phyloP scores from a whole-genome alignment of 306 rosid genomes.

The Vicia sativa region DNA sequence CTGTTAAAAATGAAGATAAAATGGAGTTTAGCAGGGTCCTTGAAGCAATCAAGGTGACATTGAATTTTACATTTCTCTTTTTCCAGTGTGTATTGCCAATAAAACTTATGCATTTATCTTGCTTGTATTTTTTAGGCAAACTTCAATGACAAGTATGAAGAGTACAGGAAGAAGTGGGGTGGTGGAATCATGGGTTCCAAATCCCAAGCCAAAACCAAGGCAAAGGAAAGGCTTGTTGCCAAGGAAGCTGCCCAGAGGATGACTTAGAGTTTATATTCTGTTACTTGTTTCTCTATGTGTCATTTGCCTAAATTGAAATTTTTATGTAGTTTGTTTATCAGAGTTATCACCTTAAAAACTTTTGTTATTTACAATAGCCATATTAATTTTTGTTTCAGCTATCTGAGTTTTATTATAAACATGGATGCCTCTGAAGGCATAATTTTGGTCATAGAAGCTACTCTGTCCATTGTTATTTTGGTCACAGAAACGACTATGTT shows the following conservation, averaged over 20 bases:
- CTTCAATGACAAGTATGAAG: slow-evolving; percentile 85
- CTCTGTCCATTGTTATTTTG: too few species aligned
- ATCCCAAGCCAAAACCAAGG: slow-evolving; percentile 80
- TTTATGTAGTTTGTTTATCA: background rate
- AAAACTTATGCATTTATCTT: background rate
- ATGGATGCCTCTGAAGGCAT: background rate
- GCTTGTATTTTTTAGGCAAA: slow-evolving; percentile 55
- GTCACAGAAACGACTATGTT: too few species aligned
- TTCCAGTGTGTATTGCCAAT: background rate
- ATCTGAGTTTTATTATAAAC: background rate
- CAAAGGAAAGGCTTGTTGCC: slow-evolving; percentile 71
- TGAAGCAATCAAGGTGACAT: slow-evolving; percentile 73
- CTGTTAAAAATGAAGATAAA: slow-evolving; percentile 81
- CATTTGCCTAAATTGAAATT: background rate
- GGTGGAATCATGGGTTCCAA: slow-evolving; percentile 93
- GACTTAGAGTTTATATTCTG: slow-evolving; percentile 38
- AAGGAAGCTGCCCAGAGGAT: slow-evolving; percentile 85
- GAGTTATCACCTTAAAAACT: background rate
- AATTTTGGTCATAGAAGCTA: background rate
- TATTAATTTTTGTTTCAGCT: background rate
- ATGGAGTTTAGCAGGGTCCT: slow-evolving; percentile 74
- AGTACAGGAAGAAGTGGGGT: slow-evolving; percentile 81
- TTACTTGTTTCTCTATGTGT: slow-evolving; percentile 7
- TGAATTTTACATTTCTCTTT: background rate
- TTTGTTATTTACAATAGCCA: slow-evolving; percentile 28